Conservation (phyloP, 495 filamentous ascomycete species). For the Viridothelium virens region DNA sequence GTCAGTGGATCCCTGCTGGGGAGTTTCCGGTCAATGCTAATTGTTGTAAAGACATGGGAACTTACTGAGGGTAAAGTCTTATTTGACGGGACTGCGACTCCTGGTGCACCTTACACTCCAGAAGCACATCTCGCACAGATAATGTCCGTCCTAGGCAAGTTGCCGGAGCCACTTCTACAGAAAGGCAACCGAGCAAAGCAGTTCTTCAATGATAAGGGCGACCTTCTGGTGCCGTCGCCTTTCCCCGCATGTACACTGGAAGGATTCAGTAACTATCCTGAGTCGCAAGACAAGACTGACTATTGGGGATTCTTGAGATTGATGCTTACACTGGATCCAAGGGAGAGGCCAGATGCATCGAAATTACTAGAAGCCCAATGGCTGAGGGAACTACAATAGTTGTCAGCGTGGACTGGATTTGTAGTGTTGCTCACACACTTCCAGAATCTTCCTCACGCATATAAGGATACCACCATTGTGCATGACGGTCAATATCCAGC, state of each 20-base stretch:
- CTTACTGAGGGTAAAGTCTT: conserved; percentile 4
- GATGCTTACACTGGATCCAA: background rate
- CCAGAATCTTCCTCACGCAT: too few relatives aligned
- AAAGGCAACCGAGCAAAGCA: conserved; percentile 1
- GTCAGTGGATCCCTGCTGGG: conserved; percentile 25
- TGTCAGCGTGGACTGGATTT: background rate
- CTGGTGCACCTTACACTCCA: conserved; percentile 7
- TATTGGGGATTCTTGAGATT: background rate
- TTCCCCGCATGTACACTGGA: background rate
- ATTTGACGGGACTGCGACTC: conserved; percentile 10
- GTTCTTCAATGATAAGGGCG: conserved; percentile 14
- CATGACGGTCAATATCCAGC: too few relatives aligned
- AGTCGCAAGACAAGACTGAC: background rate
- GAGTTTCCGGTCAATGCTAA: conserved; percentile 3
- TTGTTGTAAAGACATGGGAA: conserved; percentile 5
- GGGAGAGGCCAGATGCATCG: background rate
- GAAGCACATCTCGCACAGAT: conserved; percentile 17
- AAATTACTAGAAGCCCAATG: background rate
- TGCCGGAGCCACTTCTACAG: conserved; percentile 11
- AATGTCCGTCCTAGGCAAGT: conserved; percentile 14
- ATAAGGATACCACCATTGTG: too few relatives aligned
- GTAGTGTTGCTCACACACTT: background rate
- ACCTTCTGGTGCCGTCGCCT: background rate
- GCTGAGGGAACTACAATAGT: background rate
- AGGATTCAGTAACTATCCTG: background rate